Base-by-base conservation (phyloP, 169 alveolate genomes). In the Plasmodium blacklocki region DNA sequence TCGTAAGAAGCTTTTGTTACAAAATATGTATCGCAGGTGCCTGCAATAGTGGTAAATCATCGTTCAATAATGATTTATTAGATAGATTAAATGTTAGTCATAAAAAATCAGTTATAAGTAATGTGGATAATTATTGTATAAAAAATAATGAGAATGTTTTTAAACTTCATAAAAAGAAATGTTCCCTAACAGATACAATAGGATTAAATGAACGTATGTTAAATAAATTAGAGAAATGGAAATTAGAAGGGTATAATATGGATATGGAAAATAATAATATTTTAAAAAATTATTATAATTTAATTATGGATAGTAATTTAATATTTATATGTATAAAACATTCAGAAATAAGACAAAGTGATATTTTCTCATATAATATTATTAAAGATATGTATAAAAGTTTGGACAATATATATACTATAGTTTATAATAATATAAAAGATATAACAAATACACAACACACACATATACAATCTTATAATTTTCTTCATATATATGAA, bases 21-120 rank as follows among this genome's bases (percentile, higher is more conserved):
- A 71, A 62, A 49, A 70, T 83, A 56, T 58, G 85, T 63, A 83
- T 83, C n/a, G 85, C 70, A 8, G 91, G 91, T 1, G 91, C 91
- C 21, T 5, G 47, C 9, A 83, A 83, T 62, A 70, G 86, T 50
- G 91, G 91, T 2, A 83, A 83, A 39, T 83, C 91, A 14, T 58
- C 86, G 14, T 73, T 83, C 0, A 58, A 83, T 54, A 83, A 83
- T 62, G 15, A 52, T 19, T 15, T 83, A 11, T 58, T 83, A 50
- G 78, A 29, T 18, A 12, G 29, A 54, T 29, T 83, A 1, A 83
- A 62, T 43, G 91, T 49, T 5, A 83, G 11, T 21, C 45, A 83
- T 73, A 83, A 83, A 70, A 52, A 58, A 58, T 83, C 91, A 12
- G 39, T 58, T 18, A 63, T 70, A 11, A 72, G 49, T 43, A 9